Evolutionary conservation across 495 filamentous ascomycete species (phyloP), one percentile per base, ranked within the genome.

Genomic region (Penicillium odoratum): DNA sequence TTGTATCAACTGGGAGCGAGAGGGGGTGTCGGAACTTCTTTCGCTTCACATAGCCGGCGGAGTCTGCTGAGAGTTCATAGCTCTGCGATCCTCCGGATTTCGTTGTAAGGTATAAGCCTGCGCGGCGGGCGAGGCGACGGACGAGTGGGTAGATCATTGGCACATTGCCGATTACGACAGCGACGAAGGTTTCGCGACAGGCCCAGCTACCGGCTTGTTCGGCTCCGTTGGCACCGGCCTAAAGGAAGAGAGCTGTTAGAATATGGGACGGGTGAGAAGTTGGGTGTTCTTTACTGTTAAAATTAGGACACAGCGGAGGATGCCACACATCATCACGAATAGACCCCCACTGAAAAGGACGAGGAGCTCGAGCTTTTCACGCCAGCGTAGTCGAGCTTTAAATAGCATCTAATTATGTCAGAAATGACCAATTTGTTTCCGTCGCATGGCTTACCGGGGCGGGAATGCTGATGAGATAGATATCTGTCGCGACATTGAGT

Each of bases 181-280:
- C 82, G 49, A 86, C 81, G 59, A 87, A 86, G 36, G 83, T 84
- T 59, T 86, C 84, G 48, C 84, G 83, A 58, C 81, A 79, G 49
- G 84, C 82, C 84, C 84, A 87, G 71, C 75, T 78, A 40, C 83
- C 82, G 7, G 81, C 81, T 74, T 84, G 76, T 36, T 75, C 65
- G 50, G 80, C 79, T 52, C 73, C 73, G 62, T 82, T 76, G 25
- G 74, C 74, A 28, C 75, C 75, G 43, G 74, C 70, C 76, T 78
- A 30, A 16, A 26, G n/a, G 45, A 7, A 9, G 6, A 44, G 5
- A 38, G 13, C 6, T 7, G 16, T 36, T 47, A 47, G 29, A 26
- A 8, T 36, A 16, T n/a, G n/a, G 28, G 25, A 49, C 10, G 11
- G 6, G 28, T 3, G 6, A 5, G 4, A 0, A 18, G 5, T 31